phyloP scores from a whole-genome alignment of 495 filamentous ascomycete genomes.

The Lophium mytilinum region DNA sequence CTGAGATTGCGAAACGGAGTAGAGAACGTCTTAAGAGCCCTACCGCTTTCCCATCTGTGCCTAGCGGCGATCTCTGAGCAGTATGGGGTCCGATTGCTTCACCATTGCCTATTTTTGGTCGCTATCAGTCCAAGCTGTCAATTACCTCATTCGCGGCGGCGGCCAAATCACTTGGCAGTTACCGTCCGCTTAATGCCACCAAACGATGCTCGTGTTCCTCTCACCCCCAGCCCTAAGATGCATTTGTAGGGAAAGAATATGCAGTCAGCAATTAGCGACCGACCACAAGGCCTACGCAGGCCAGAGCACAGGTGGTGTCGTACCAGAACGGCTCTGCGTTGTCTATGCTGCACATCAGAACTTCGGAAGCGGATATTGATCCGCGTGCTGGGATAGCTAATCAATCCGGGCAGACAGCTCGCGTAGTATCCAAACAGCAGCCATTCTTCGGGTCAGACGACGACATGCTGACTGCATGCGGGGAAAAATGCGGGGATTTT shows the following conservation, averaged over 20 bases:
- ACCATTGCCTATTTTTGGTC: not conserved
- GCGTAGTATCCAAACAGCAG: not conserved
- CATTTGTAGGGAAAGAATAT: not conserved
- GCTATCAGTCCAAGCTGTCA: not conserved
- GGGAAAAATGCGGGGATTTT: not conserved
- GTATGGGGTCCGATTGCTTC: not conserved
- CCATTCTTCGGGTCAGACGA: not conserved
- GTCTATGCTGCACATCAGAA: not conserved
- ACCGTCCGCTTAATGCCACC: no score
- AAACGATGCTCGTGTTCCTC: no score
- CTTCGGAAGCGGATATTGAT: not conserved
- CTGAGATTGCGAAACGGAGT: constrained; percentile 73
- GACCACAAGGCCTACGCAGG: not conserved
- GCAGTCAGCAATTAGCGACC: constrained; percentile 2
- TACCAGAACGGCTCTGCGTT: not conserved
- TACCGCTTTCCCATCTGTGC: constrained; percentile 74
- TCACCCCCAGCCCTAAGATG: not conserved
- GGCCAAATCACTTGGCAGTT: no score
- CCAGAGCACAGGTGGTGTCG: not conserved
- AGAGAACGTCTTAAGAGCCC: constrained; percentile 73
- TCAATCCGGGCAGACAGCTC: not conserved
- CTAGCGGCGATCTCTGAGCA: constrained; percentile 55
- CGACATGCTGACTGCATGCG: not conserved
- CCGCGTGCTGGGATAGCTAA: not conserved
- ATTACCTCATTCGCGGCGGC: no score